Percentiles rank a stretch among this genome's conserved stretches.
Evolutionary conservation across 306 rosid species (phyloP).

Genomic region (Abrus precatorius): DNA sequence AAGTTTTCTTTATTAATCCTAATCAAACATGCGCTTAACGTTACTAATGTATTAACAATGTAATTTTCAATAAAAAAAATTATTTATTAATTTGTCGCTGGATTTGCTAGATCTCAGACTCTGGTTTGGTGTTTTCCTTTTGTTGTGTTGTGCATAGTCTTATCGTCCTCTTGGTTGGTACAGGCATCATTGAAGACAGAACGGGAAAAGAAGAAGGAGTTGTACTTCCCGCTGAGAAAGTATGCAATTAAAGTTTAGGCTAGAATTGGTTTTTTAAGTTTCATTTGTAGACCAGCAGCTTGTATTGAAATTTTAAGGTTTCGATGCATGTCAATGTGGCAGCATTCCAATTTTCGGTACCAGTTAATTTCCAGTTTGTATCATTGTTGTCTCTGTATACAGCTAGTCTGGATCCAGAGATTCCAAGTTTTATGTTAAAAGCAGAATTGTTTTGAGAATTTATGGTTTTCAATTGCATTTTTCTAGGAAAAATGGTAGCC

Average conservation of each 20-base stretch:
- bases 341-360: constrained; percentile 22
- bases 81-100: background rate
- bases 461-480: background rate
- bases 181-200: constrained; percentile 89
- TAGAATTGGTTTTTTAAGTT: constrained; percentile 34
- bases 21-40: too few species aligned
- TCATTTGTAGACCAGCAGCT: background rate
- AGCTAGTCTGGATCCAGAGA: background rate
- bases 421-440: constrained; percentile 13
- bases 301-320: constrained; percentile 27
- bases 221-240: constrained; percentile 84
- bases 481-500: too few species aligned
- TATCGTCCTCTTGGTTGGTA: background rate
- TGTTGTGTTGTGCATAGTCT: constrained; percentile 12
- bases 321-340: background rate
- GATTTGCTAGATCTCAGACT: background rate
- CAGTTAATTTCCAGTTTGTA: background rate
- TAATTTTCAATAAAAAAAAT: too few species aligned
- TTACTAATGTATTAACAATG: too few species aligned
- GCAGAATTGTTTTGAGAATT: background rate
- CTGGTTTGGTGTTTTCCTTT: background rate
- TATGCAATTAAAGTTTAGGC: constrained; percentile 89
- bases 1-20: too few species aligned
- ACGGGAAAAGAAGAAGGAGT: constrained; percentile 80
- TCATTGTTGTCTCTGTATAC: background rate